These are phyloP conservation scores for Solanum sitiens DNA, from an alignment of 257 asterid genomes.

Conservation along the genomic window DNA sequence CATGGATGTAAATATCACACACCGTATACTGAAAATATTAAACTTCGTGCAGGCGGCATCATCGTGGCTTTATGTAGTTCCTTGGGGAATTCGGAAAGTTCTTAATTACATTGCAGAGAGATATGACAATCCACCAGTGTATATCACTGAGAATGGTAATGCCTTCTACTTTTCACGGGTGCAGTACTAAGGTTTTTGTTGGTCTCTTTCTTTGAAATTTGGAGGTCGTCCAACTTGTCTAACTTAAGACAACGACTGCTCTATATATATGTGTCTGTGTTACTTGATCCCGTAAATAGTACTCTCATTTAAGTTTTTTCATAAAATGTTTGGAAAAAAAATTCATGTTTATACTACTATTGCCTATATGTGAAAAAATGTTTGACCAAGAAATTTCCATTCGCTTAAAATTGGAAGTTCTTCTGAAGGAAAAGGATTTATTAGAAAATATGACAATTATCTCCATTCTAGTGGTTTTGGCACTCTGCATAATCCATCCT, in stretches of 20 bases:
- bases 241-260: background rate
- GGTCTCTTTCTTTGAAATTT: background rate
- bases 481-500: background rate
- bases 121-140: conserved; percentile 36
- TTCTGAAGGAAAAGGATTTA: background rate
- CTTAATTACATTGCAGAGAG: conserved; percentile 29
- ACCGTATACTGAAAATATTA: background rate
- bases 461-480: background rate
- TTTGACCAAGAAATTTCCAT: background rate
- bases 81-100: conserved; percentile 43
- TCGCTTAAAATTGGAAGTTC: background rate
- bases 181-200: background rate
- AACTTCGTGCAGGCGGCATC: conserved; percentile 38
- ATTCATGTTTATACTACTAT: background rate
- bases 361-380: background rate
- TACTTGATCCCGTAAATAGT: background rate
- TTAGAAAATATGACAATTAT: background rate
- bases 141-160: conserved; percentile 42
- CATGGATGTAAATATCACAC: background rate
- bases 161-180: background rate
- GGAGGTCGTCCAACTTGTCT: background rate
- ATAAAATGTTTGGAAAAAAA: background rate
- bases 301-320: background rate
- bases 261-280: background rate
- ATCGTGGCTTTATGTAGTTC: conserved; percentile 42